A percentile compares a stretch with the other conserved stretches of the same genome.
Evolutionary conservation across 495 filamentous ascomycete species (phyloP).

Genomic region (Tuber brumale): DNA sequence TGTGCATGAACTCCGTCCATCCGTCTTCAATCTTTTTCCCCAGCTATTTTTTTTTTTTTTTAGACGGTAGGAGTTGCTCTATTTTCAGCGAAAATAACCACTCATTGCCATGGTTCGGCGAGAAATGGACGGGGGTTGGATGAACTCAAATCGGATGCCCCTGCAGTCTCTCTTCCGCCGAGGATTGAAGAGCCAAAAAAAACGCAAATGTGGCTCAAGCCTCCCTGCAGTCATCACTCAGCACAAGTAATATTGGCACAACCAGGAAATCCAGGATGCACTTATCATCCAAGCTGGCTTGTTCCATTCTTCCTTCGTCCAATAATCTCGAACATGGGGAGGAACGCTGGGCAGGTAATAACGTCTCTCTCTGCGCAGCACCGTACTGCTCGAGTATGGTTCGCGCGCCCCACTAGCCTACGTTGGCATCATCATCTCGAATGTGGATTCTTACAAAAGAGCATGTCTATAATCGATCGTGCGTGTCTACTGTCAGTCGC

Average conservation of each 20-base stretch:
- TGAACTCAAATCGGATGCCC: background rate
- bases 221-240: slow-evolving; percentile 5
- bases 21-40: background rate
- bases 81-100: background rate
- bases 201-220: slow-evolving; percentile 2
- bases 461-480: background rate
- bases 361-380: background rate
- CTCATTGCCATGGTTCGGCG: background rate
- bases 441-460: background rate
- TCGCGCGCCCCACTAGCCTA: background rate
- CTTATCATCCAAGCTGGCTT: background rate
- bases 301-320: background rate
- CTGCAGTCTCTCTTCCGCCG: background rate
- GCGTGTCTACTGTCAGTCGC: background rate
- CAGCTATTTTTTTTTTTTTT: background rate
- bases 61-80: background rate
- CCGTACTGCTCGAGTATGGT: background rate
- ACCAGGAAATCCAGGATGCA: background rate
- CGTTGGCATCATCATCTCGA: background rate
- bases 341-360: background rate
- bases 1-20: background rate
- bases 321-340: background rate
- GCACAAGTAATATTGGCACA: slow-evolving; percentile 1
- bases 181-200: background rate
- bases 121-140: background rate